These are phyloP conservation scores for Coemansia sp. DNA, from an alignment of 192 early-diverging fungal species.

Conservation along the genomic window DNA sequence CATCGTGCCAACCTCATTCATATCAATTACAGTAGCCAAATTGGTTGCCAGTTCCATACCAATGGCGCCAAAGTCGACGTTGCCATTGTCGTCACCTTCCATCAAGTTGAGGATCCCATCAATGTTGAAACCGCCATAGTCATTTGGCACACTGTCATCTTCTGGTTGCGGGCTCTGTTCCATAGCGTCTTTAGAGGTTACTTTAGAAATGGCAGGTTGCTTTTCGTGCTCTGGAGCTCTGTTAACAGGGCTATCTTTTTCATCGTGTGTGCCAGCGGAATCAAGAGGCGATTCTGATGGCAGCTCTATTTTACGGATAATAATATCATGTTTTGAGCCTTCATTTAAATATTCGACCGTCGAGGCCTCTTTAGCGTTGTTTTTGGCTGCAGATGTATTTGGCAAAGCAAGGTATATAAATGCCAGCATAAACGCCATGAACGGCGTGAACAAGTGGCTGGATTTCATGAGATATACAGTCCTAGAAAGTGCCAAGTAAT, in stretches of 20 bases:
- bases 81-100: constrained; percentile 46
- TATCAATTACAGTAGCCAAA: constrained; percentile 46
- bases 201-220: not conserved
- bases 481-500: not conserved
- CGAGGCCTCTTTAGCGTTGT: not conserved
- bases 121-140: constrained; percentile 32
- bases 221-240: not conserved
- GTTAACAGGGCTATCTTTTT: not conserved
- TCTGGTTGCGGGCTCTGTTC: not conserved
- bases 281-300: not conserved
- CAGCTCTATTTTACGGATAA: constrained; percentile 6
- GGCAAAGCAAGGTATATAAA: not conserved
- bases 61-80: constrained; percentile 51
- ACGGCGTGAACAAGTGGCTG: not conserved
- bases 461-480: not conserved
- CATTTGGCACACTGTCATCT: not conserved
- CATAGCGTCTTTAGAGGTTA: not conserved
- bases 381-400: not conserved
- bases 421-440: not conserved
- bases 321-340: constrained; percentile 13
- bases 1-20: constrained; percentile 48
- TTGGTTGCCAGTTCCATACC: constrained; percentile 44
- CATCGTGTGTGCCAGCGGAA: not conserved
- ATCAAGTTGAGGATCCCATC: constrained; percentile 43
- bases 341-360: constrained; percentile 11